Evolutionary conservation across 495 filamentous ascomycete genomes (phyloP), one percentile per base, ranked within the genome.

Genomic region (Penicillium cosmopolitanum): DNA sequence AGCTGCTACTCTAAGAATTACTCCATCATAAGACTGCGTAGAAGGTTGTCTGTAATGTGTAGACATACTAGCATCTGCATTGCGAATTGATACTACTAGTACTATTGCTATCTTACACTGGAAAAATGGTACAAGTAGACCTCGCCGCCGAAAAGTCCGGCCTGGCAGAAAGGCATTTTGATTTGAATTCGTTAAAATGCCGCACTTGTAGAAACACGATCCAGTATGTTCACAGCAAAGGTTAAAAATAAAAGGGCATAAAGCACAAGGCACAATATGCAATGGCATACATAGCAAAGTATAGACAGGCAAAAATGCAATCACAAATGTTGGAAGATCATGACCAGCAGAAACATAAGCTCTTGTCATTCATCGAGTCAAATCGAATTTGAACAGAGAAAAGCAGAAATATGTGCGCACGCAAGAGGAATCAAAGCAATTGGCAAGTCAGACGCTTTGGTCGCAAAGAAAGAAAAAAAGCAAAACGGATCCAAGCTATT

Each of bases 291-390:
- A 23, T 9, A 28, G 11, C 19, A 48, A 48, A 13, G 46, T 51
- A 60, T 60, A 21, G 31, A 60, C 43, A 60, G 25, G 31, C n/a
- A 58, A 28, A 23, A 34, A 55, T 43, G 52, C 51, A 55, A 35
- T 58, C 56, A 35, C 38, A 52, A 18, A 50, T 54, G 28, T 31
- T 31, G 28, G 51, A 40, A 54, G 18, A 36, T 33, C 50, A 60
- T 55, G 36, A 55, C 42, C 16, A 43, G 35, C 13, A 44, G 15
- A 50, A 46, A 53, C 11, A 44, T 44, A 40, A 35, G 48, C 56
- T 40, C 50, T 36, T 33, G 31, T 23, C 44, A 46, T 46, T 47
- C 47, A 23, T 58, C 50, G 34, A 5, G 44, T 52, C 35, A 8
- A 19, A 44, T 43, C 35, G n/a, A 19, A 44, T 43, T 43, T 25